These are phyloP conservation scores for Geotrichum candidum DNA, from an alignment of 1,139 yeast genomes.

Conservation along the genomic window DNA sequence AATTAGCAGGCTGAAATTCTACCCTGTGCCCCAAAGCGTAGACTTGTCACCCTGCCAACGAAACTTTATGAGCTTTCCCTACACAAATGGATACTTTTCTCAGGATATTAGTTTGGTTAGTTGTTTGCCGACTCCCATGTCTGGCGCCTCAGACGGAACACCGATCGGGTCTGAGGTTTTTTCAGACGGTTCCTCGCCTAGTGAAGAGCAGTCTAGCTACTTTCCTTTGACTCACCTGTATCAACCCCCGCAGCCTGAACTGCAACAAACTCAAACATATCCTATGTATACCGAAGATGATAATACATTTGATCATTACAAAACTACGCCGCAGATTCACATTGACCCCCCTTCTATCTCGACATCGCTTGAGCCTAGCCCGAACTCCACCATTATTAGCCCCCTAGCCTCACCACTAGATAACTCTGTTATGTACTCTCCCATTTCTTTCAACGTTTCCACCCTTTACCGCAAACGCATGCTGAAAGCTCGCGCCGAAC, in stretches of 20 bases:
- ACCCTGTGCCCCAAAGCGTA: background rate
- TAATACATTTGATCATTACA: background rate
- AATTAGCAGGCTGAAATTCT: background rate
- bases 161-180: background rate
- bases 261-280: background rate
- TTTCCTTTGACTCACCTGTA: background rate
- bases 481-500: background rate
- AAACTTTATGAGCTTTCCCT: background rate
- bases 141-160: background rate
- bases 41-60: background rate
- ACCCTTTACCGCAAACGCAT: background rate
- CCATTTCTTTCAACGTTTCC: background rate
- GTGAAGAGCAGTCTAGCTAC: conserved; percentile 4
- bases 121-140: conserved; percentile 4
- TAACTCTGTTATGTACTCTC: background rate
- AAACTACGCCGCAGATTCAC: background rate
- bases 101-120: background rate
- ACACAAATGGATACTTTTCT: background rate
- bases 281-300: background rate
- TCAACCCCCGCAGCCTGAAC: background rate
- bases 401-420: background rate
- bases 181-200: conserved; percentile 5
- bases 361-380: background rate
- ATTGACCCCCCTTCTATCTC: background rate
- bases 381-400: background rate